phyloP scores from a whole-genome alignment of 176 grass and related monocot species.

The Oryza rufipogon region DNA sequence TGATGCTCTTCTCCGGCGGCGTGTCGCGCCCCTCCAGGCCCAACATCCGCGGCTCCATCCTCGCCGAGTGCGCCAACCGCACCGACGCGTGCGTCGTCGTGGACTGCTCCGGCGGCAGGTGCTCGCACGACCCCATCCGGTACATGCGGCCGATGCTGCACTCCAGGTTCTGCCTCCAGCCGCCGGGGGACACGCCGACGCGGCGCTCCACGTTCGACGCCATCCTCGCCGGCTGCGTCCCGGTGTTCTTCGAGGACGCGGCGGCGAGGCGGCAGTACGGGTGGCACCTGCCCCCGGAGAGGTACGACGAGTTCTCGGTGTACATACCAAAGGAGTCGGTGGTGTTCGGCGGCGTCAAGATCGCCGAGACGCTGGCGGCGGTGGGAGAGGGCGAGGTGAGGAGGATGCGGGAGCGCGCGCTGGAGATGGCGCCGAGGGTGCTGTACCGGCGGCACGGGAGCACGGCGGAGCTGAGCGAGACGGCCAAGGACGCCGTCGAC shows the following conservation, averaged over 20 bases:
- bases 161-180: constrained; percentile 66
- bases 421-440: constrained; percentile 66
- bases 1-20: constrained; percentile 73
- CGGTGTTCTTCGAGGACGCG: constrained; percentile 69
- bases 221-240: constrained; percentile 67
- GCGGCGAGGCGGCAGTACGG: constrained; percentile 53
- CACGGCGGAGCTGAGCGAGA: constrained; percentile 43
- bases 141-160: constrained; percentile 64
- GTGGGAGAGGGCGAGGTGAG: constrained; percentile 53
- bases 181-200: constrained; percentile 63
- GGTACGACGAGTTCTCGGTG: constrained; percentile 71
- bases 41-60: constrained; percentile 68
- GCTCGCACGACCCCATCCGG: constrained; percentile 50
- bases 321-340: constrained; percentile 74
- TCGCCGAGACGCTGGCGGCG: constrained; percentile 47
- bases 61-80: constrained; percentile 53
- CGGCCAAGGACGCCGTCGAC: constrained; percentile 64
- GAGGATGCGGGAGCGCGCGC: constrained; percentile 49
- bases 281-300: constrained; percentile 55
- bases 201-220: constrained; percentile 69
- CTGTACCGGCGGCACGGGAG: constrained; percentile 65
- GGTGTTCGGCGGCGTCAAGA: constrained; percentile 56
- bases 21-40: constrained; percentile 38
- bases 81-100: constrained; percentile 58
- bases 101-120: constrained; percentile 61